phyloP scores from a whole-genome alignment of 2,329 filamentous ascomycete species.

The Trichoderma oligosporum region DNA sequence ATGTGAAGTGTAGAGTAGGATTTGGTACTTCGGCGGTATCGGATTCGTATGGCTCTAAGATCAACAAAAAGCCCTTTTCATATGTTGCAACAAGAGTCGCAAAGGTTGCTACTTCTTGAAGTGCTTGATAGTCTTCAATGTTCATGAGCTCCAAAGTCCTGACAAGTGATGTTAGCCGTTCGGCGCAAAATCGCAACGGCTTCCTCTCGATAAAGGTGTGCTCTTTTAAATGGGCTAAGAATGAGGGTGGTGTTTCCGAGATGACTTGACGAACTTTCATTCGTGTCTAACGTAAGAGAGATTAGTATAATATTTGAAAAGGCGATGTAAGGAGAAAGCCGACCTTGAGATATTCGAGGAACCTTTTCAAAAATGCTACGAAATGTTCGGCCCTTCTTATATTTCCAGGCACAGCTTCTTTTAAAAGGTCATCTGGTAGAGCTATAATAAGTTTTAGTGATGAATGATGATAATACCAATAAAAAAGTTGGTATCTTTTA shows the following conservation, averaged over 20 bases:
- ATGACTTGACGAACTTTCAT: conserved; percentile 99
- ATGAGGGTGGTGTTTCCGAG: conserved; percentile 92
- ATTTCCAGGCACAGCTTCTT: conserved; percentile 94
- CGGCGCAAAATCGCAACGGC: conserved; percentile 88
- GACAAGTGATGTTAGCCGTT: conserved; percentile 89
- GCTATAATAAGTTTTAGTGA: conserved; percentile 44
- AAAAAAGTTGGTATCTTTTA: conserved; percentile 26
- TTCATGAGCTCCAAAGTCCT: conserved; percentile 93
- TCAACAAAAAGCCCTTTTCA: conserved; percentile 91
- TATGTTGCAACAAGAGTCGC: conserved; percentile 95
- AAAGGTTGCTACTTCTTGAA: conserved; percentile 97
- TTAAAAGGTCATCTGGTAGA: conserved; percentile 86
- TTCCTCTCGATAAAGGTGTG: conserved; percentile 98
- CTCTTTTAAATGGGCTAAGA: conserved; percentile 87
- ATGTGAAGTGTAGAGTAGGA: conserved; percentile 94
- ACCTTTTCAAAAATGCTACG: conserved; percentile 87
- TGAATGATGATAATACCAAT: neutral
- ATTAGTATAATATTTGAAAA: neutral
- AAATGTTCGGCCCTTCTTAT: conserved; percentile 96
- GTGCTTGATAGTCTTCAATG: conserved; percentile 94
- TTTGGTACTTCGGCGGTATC: conserved; percentile 95
- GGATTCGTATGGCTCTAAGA: conserved; percentile 95
- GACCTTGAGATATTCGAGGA: conserved; percentile 91
- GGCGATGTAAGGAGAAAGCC: neutral
- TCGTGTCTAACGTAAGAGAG: conserved; percentile 58